phyloP scores from a whole-genome alignment of 2,329 filamentous ascomycete species.

The Calonectria leucothoes region DNA sequence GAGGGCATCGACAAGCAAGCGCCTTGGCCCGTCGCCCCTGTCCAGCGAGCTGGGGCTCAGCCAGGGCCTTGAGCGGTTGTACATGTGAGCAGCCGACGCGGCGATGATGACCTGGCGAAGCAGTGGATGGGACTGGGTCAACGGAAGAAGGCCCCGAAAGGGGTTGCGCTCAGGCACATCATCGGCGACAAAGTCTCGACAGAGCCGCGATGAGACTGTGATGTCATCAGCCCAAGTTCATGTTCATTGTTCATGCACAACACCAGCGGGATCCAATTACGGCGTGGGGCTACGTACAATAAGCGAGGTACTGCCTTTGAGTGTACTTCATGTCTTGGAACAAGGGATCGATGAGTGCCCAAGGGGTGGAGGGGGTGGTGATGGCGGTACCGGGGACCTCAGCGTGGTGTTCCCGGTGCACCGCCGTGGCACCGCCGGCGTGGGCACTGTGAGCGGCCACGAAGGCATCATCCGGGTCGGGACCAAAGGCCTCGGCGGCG shows the following conservation, averaged over 20 bases:
- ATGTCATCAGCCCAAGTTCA: slow-evolving; percentile 29
- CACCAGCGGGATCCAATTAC: slow-evolving; percentile 3
- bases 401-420: slow-evolving; percentile 23
- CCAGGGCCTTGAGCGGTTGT: slow-evolving; percentile 52
- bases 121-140: slow-evolving; percentile 54
- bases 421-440: slow-evolving; percentile 38
- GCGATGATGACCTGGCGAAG: slow-evolving; percentile 61
- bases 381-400: neutral
- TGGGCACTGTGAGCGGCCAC: slow-evolving; percentile 39
- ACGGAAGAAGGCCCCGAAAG: slow-evolving; percentile 57
- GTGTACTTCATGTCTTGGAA: slow-evolving; percentile 66
- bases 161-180: slow-evolving; percentile 58
- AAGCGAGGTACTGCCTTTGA: slow-evolving; percentile 54
- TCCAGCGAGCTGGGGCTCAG: slow-evolving; percentile 41
- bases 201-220: slow-evolving; percentile 61
- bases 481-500: slow-evolving; percentile 4
- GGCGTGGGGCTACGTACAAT: slow-evolving; percentile 48
- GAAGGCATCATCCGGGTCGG: slow-evolving; percentile 28
- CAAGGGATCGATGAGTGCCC: slow-evolving; percentile 56
- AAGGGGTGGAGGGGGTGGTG: slow-evolving; percentile 40
- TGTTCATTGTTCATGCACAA: slow-evolving; percentile 25
- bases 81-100: slow-evolving; percentile 61
- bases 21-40: slow-evolving; percentile 38
- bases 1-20: slow-evolving; percentile 56
- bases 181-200: slow-evolving; percentile 62